These are phyloP conservation scores for Podaxis sp. DNA, from an alignment of 768 basidiomycete species.

Conservation along the genomic window DNA sequence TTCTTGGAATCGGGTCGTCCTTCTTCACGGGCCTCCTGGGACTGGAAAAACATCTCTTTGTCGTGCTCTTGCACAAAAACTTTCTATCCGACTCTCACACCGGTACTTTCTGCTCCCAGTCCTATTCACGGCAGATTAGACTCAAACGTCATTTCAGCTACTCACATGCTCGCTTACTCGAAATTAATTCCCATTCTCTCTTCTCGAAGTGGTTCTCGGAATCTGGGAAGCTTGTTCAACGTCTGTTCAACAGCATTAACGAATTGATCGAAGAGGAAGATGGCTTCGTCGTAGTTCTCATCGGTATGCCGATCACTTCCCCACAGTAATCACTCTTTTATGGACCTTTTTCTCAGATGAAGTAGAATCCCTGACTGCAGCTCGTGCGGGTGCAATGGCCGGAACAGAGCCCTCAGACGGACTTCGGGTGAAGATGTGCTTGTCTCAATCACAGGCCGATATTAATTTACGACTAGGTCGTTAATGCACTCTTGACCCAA, in stretches of 20 bases:
- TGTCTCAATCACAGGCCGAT: neutral
- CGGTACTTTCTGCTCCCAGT: conserved; percentile 42
- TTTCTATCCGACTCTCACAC: conserved; percentile 85
- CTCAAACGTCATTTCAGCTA: conserved; percentile 48
- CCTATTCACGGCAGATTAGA: neutral
- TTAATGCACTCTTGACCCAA: conserved; percentile 95
- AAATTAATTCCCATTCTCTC: conserved; percentile 97
- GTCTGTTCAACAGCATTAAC: conserved; percentile 82
- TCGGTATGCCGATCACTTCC: conserved; percentile 47
- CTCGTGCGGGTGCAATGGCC: conserved; percentile 89
- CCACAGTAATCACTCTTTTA: neutral
- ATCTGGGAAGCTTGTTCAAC: conserved; percentile 95
- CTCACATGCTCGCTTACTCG: conserved; percentile 79
- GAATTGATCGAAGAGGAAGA: conserved; percentile 92
- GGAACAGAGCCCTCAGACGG: conserved; percentile 97
- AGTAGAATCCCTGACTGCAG: conserved; percentile 93
- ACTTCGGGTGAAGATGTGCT: conserved; percentile 52
- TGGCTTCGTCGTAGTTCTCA: conserved; percentile 89
- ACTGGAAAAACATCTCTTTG: conserved; percentile 97
- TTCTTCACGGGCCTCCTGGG: conserved; percentile 95
- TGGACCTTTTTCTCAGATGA: conserved; percentile 56
- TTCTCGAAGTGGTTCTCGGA: conserved; percentile 99
- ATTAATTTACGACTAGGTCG: conserved; percentile 58
- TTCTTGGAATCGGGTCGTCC: conserved; percentile 92
- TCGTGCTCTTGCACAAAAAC: conserved; percentile 91